Evolutionary conservation across 768 basidiomycete species (phyloP).

Genomic region (Piloderma croceum): DNA sequence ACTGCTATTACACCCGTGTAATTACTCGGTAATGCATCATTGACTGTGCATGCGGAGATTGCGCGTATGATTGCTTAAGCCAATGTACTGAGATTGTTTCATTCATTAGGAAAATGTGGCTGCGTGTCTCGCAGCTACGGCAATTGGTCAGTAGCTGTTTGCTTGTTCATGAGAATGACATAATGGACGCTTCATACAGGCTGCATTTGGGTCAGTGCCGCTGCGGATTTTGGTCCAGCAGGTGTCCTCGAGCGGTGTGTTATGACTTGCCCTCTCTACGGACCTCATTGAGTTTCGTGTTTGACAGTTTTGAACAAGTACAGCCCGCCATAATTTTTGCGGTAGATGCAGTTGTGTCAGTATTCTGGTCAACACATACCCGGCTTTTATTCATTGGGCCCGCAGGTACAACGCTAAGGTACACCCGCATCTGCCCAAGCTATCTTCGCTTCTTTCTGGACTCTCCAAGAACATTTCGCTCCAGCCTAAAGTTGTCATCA

Average conservation of each 20-base stretch:
- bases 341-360: conserved; percentile 67
- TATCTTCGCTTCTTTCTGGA: conserved; percentile 50
- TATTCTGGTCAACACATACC: conserved; percentile 1
- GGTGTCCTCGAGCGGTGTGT: conserved; percentile 68
- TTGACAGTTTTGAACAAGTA: conserved; percentile 67
- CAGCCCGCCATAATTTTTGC: conserved; percentile 67
- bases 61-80: too few species aligned
- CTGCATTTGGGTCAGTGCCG: conserved; percentile 80
- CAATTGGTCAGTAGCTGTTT: conserved; percentile 38
- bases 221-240: conserved; percentile 76
- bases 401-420: conserved; percentile 65
- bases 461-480: conserved; percentile 34
- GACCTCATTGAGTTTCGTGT: conserved; percentile 1
- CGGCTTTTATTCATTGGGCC: background rate
- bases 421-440: conserved; percentile 61
- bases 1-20: too few species aligned
- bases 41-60: too few species aligned
- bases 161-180: background rate
- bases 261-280: conserved; percentile 2
- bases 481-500: conserved; percentile 51
- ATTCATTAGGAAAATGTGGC: conserved; percentile 55
- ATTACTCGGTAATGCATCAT: too few species aligned
- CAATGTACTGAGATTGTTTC: background rate
- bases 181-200: conserved; percentile 20
- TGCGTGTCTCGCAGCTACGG: conserved; percentile 61